These are phyloP conservation scores for Raphanus hybrid DNA, from an alignment of 441 rosid species.

Conservation along the genomic window DNA sequence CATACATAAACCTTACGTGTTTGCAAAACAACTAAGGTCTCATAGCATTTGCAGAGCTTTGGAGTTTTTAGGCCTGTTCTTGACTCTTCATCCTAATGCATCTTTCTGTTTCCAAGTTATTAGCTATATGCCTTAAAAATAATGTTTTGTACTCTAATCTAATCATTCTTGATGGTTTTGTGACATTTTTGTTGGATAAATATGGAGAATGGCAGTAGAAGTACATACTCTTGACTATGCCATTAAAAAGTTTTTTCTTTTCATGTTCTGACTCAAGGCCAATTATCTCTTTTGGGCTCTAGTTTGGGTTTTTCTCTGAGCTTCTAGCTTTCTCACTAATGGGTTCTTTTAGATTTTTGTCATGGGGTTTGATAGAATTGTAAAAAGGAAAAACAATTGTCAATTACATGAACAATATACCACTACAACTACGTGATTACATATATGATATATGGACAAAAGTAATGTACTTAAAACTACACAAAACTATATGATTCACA, in stretches of 20 bases:
- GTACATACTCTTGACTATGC: neutral
- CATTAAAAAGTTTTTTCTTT: too few relatives aligned
- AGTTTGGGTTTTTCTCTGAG: neutral
- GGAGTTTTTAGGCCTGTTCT: neutral
- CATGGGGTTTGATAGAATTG: neutral
- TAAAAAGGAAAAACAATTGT: too few relatives aligned
- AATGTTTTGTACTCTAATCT: neutral
- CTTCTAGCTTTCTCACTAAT: neutral
- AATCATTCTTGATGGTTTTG: neutral
- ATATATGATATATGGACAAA: too few relatives aligned
- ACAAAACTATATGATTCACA: too few relatives aligned
- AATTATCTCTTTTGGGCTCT: neutral
- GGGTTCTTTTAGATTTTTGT: neutral
- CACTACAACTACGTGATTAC: too few relatives aligned
- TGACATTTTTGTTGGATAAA: neutral
- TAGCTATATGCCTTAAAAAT: neutral
- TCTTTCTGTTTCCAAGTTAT: neutral
- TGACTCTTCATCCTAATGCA: slow-evolving; percentile 6
- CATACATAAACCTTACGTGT: neutral
- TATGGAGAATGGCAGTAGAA: neutral
- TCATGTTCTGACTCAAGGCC: neutral
- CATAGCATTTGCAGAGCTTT: neutral
- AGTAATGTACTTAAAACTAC: too few relatives aligned
- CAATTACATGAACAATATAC: too few relatives aligned
- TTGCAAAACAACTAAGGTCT: neutral